Evolutionary conservation across 306 rosid species (phyloP).

Genomic region (Vigna hirtella): DNA sequence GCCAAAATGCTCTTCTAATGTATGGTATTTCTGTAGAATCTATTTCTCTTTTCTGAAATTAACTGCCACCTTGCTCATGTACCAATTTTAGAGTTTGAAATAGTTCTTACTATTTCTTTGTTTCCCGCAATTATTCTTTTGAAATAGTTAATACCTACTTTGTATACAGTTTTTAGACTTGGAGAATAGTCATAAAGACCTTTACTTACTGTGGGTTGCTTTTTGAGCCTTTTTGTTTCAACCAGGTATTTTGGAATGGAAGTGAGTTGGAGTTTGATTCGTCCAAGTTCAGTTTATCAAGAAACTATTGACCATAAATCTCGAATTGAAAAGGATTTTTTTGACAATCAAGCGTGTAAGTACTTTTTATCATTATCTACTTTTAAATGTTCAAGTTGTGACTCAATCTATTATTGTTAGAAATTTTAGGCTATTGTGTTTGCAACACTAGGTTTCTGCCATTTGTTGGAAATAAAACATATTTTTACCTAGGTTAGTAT

Average conservation of each 20-base stretch:
- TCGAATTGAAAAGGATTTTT: conserved; percentile 63
- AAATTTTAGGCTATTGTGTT: too few species aligned
- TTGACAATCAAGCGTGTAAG: too few species aligned
- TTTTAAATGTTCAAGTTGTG: too few species aligned
- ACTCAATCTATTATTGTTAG: too few species aligned
- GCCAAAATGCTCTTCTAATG: neutral
- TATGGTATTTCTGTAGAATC: neutral
- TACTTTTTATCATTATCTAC: too few species aligned
- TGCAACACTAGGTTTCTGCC: too few species aligned
- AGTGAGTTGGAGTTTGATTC: conserved; percentile 81
- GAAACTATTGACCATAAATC: conserved; percentile 69
- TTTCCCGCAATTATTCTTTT: too few species aligned
- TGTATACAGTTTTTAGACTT: conserved; percentile 24
- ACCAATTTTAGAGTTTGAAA: conserved; percentile 30
- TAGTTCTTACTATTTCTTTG: neutral
- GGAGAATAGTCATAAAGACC: conserved; percentile 12
- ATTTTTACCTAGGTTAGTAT: too few species aligned
- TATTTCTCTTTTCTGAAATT: conserved; percentile 8
- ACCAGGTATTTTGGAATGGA: conserved; percentile 77
- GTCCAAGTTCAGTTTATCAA: conserved; percentile 62
- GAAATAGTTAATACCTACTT: too few species aligned
- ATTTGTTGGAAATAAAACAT: too few species aligned
- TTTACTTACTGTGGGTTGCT: conserved; percentile 21
- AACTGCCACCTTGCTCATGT: neutral
- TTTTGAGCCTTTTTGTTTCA: conserved; percentile 34